Evolutionary conservation across 768 basidiomycete genomes (phyloP).

Genomic region (Lyophyllum shimeji): DNA sequence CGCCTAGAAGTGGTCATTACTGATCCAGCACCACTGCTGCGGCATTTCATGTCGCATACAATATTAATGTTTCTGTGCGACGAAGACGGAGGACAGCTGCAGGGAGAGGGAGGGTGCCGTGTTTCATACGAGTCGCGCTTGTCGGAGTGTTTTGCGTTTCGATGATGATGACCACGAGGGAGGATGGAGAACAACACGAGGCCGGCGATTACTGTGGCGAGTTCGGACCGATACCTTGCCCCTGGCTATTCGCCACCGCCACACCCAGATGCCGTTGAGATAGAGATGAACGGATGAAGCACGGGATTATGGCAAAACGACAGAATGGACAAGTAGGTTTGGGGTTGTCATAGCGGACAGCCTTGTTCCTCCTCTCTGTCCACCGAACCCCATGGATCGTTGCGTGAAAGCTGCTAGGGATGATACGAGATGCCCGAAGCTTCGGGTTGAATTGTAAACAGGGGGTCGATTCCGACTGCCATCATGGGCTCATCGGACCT

Average conservation of each 20-base stretch:
- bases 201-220: constrained; percentile 25
- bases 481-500: constrained; percentile 34
- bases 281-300: too few species aligned
- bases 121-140: constrained; percentile 21
- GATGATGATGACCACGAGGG: constrained; percentile 30
- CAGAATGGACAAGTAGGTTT: too few species aligned
- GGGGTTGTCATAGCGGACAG: too few species aligned
- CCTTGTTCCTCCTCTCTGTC: constrained; percentile 41
- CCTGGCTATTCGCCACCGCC: constrained; percentile 33
- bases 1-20: constrained; percentile 24
- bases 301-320: too few species aligned
- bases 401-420: background rate
- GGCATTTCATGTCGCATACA: background rate
- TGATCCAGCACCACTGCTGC: constrained; percentile 47
- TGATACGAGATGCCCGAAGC: background rate
- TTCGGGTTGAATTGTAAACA: constrained; percentile 38
- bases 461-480: constrained; percentile 33
- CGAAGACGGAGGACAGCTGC: constrained; percentile 13
- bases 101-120: too few species aligned
- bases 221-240: constrained; percentile 17
- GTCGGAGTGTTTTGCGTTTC: constrained; percentile 22
- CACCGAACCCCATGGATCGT: constrained; percentile 29
- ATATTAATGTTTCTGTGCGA: background rate
- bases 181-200: constrained; percentile 37
- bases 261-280: too few species aligned